Evolutionary conservation across 176 grass and related monocot species (phyloP).

Genomic region (Oryza punctata): DNA sequence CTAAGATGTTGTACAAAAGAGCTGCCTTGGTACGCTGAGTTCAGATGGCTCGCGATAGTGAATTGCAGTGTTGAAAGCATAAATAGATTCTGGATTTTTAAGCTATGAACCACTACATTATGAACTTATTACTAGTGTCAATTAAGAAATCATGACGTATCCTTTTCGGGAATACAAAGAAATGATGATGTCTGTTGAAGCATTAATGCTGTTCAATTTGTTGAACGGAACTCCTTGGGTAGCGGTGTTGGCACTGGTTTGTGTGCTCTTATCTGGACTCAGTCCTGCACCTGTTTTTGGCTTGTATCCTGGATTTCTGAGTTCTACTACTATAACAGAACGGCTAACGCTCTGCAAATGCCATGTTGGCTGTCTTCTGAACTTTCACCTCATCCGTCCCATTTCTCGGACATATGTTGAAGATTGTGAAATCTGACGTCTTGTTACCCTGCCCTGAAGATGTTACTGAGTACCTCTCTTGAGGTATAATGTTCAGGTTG

Average conservation of each 20-base stretch:
- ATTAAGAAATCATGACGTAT: neutral
- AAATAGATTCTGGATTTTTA: slow-evolving; percentile 4
- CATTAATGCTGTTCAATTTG: neutral
- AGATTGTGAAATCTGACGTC: neutral
- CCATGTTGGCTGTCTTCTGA: neutral
- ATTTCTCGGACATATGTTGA: neutral
- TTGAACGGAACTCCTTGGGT: neutral
- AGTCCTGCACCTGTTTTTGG: no score
- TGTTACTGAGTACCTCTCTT: neutral
- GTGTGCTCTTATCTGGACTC: no score
- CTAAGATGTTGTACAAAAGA: neutral
- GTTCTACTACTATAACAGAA: no score
- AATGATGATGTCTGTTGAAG: neutral
- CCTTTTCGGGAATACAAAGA: neutral
- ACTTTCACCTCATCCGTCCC: no score
- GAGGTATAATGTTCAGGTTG: neutral
- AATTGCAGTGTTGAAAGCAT: neutral
- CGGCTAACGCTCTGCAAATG: no score
- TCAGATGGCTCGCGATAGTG: neutral
- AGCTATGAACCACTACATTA: neutral
- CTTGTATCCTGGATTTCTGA: no score
- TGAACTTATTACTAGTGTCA: neutral
- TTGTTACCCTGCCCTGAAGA: neutral
- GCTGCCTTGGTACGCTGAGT: neutral
- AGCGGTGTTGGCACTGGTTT: no score